These are phyloP conservation scores for Boletales sp. DNA, from an alignment of 768 basidiomycete genomes.

Conservation along the genomic window DNA sequence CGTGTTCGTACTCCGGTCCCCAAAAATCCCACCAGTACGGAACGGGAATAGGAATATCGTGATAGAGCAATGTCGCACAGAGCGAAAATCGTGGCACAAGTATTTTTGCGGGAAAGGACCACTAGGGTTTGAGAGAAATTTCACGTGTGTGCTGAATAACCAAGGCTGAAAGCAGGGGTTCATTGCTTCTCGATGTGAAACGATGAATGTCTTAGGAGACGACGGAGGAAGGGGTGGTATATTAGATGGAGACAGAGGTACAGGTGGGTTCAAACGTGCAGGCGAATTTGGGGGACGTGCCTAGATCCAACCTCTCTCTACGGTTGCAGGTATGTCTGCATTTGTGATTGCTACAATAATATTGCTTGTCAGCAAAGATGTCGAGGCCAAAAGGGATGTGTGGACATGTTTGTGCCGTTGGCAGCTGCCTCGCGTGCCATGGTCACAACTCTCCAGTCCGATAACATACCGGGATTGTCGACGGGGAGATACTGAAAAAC, in stretches of 20 bases:
- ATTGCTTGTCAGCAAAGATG: neutral
- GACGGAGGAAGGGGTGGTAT: neutral
- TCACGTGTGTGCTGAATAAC: slow-evolving; percentile 42
- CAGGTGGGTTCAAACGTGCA: slow-evolving; percentile 17
- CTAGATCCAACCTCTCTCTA: slow-evolving; percentile 20
- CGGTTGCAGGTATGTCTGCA: slow-evolving; percentile 33
- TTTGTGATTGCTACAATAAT: slow-evolving; percentile 22
- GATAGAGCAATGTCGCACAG: slow-evolving; percentile 48
- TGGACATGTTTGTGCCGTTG: slow-evolving; percentile 23
- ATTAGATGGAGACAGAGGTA: slow-evolving; percentile 17
- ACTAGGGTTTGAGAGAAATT: slow-evolving; percentile 44
- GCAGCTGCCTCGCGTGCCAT: slow-evolving; percentile 27
- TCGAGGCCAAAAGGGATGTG: neutral
- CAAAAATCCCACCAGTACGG: slow-evolving; percentile 43
- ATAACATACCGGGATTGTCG: slow-evolving; percentile 29
- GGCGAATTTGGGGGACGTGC: slow-evolving; percentile 24
- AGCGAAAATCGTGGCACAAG: slow-evolving; percentile 53
- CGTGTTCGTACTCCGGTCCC: slow-evolving; percentile 30
- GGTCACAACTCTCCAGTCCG: slow-evolving; percentile 20
- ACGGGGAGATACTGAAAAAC: slow-evolving; percentile 28
- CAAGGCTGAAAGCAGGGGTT: slow-evolving; percentile 36
- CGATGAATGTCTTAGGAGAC: slow-evolving; percentile 30
- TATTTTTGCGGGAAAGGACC: slow-evolving; percentile 43
- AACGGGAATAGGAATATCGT: slow-evolving; percentile 50
- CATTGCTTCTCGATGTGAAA: slow-evolving; percentile 34